Base-by-base conservation (phyloP, 768 basidiomycete species). In the Paxillus involutus region DNA sequence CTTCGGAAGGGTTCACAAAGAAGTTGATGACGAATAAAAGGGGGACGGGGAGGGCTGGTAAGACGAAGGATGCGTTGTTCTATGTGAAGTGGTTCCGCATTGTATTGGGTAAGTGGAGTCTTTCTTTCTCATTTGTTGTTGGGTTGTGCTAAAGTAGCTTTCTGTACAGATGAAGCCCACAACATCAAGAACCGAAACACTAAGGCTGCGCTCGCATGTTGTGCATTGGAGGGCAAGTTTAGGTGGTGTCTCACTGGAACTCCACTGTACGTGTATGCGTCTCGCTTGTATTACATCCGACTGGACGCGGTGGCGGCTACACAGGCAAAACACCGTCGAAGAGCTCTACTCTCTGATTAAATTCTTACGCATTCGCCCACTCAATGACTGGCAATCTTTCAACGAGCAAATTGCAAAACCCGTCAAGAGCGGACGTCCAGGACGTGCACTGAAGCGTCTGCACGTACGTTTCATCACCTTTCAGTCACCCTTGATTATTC, bases 171-270 rank as follows among this genome's bases (percentile, higher is more conserved):
- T 64, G 94, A 97, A 64, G 94, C 94, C 0, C 94, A 97, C 66
- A 91, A 88, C 61, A 96, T 97, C 75, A 96, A 95, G 77, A 93
- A 94, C 63, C 77, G 83, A 47, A 85, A 78, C 35, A 90, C 88
- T 0, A 89, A 92, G 64, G 82, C 81, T 30, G 84, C 91, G 3
- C 75, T 85, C 36, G 93, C 91, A 0, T 92, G 91, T 55, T 89
- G 84, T 55, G 88, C 77, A 6, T 75, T 96, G n/a, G 69, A 85
- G 44, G 80, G 81, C 13, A 91, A 89, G 63, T 94, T 80, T 69
- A 78, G 90, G 49, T 97, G 94, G 94, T 91, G 88, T 68, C 72
- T 95, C 52, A 94, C 91, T 6, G 94, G 89, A 29, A 91, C 89
- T 17, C 88, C 89, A 0, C 80, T 91, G 86, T 86, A 59, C 36